A percentile compares a stretch with the other conserved stretches of the same genome.
phyloP scores from a whole-genome alignment of 139 green algal species.

The Dunaliella sp. region DNA sequence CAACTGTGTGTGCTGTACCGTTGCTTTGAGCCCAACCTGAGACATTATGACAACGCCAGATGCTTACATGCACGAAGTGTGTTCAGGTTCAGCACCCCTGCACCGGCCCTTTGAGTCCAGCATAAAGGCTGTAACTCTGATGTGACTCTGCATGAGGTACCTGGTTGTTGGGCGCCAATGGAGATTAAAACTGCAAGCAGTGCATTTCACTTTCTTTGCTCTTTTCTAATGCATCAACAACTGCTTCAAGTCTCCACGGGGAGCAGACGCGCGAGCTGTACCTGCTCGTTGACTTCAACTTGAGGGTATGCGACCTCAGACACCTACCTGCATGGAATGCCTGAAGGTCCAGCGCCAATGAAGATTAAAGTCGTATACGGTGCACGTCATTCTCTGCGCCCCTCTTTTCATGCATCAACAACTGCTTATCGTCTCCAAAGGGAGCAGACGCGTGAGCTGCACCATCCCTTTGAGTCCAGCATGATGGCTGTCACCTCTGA shows the following conservation, averaged over 20 bases:
- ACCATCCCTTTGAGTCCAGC: slow-evolving; percentile 85
- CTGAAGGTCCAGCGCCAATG: no score
- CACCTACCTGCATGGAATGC: slow-evolving; percentile 95
- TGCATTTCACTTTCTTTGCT: no score
- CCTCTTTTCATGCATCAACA: no score
- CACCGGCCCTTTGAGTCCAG: slow-evolving; percentile 88
- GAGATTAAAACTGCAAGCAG: no score
- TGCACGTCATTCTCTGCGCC: no score
- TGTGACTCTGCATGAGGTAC: slow-evolving; percentile 95
- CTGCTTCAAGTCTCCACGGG: slow-evolving; percentile 21
- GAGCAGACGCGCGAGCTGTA: slow-evolving; percentile 83
- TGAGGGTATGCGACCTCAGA: slow-evolving; percentile 61
- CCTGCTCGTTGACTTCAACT: slow-evolving; percentile 81
- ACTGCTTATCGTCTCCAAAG: slow-evolving; percentile 8
- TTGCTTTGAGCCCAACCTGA: slow-evolving; percentile 84
- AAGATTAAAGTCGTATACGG: no score
- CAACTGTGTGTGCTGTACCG: slow-evolving; percentile 73
- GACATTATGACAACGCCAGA: slow-evolving; percentile 67
- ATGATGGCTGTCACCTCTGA: slow-evolving; percentile 61
- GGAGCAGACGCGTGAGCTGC: slow-evolving; percentile 80
- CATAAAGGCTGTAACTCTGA: slow-evolving; percentile 62
- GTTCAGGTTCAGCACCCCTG: slow-evolving; percentile 78
- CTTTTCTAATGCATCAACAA: neutral
- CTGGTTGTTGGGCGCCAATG: no score
- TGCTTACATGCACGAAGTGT: slow-evolving; percentile 95